Evolutionary conservation across 352 stramenopile genomes (phyloP).

Genomic region (Pythium volutum): DNA sequence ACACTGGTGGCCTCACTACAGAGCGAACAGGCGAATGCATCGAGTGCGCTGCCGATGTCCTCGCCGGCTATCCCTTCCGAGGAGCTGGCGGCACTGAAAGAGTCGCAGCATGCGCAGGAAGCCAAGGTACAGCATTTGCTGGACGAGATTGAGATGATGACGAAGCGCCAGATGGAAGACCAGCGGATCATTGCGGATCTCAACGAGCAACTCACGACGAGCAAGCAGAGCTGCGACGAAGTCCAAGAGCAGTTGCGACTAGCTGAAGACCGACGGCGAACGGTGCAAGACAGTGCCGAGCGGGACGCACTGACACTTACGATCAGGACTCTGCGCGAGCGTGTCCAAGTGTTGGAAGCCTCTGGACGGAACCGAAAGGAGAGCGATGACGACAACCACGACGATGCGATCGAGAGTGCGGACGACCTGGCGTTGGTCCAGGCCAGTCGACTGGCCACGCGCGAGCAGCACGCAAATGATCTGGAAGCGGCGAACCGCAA

Average conservation of each 20-base stretch:
- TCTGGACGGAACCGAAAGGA: constrained; percentile 3
- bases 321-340: constrained; percentile 4
- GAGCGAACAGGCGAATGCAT: background rate
- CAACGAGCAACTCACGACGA: background rate
- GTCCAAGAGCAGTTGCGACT: background rate
- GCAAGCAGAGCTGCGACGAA: background rate
- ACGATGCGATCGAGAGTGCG: background rate
- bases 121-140: constrained; percentile 11
- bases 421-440: constrained; percentile 2
- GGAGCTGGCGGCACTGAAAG: background rate
- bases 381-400: constrained; percentile 13
- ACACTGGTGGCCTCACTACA: background rate
- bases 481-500: constrained; percentile 17
- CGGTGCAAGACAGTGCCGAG: background rate
- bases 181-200: constrained; percentile 7
- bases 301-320: background rate
- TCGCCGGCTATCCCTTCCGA: too few species aligned
- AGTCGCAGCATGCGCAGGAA: constrained; percentile 6
- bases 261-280: background rate
- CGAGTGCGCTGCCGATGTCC: too few species aligned
- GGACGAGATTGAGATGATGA: constrained; percentile 10
- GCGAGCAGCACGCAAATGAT: constrained; percentile 36
- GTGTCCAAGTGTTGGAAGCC: constrained; percentile 26
- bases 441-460: constrained; percentile 27
- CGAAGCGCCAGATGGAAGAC: constrained; percentile 14